Evolutionary conservation across 1,139 yeast species (phyloP), one percentile per base, ranked within the genome.

Genomic region (Yamadazyma jaroonii): DNA sequence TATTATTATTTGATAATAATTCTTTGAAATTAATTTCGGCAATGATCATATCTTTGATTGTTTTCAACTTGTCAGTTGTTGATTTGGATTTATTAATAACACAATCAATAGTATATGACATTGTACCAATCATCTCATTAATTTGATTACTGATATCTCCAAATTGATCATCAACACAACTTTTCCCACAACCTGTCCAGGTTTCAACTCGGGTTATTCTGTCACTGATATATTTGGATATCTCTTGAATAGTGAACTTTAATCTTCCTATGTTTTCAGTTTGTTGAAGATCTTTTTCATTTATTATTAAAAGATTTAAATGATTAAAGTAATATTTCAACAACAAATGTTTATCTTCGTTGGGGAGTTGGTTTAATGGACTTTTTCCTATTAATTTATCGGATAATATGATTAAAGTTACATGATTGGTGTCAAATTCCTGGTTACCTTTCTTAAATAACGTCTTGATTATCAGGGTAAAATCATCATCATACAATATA

Each of bases 151-250:
- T 38, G 11, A 15, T 22, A n/a, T 25, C 13, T 48, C 44, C 17
- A 17, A 23, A 32, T 25, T 36, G 24, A 42, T 67, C 68, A 41
- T 64, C 58, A 25, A 24, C 25, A 21, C 29, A 28, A 17, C 31
- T 30, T 10, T 10, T 3, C 7, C 40, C 38, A 22, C 76, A 68
- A 2, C 83, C 84, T 0, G 78, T 71, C 84, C 84, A 79, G 3
- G 77, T 65, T 48, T 74, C 72, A 42, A 79, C 72, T 43, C 84
- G 56, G 5, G 67, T 48, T 29, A 77, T 62, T 45, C 84, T 56
- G 47, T 71, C 45, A 40, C 48, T 47, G n/a, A 66, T 55, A 35
- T 62, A 47, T 7, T 39, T 33, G 15, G 53, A 49, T 34, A 65
- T 63, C 35, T 60, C 50, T 14, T 51, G 42, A n/a, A 69, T 56